phyloP scores from a whole-genome alignment of 2,329 filamentous ascomycete genomes.

The Stagonosporopsis cucurbitacearum region DNA sequence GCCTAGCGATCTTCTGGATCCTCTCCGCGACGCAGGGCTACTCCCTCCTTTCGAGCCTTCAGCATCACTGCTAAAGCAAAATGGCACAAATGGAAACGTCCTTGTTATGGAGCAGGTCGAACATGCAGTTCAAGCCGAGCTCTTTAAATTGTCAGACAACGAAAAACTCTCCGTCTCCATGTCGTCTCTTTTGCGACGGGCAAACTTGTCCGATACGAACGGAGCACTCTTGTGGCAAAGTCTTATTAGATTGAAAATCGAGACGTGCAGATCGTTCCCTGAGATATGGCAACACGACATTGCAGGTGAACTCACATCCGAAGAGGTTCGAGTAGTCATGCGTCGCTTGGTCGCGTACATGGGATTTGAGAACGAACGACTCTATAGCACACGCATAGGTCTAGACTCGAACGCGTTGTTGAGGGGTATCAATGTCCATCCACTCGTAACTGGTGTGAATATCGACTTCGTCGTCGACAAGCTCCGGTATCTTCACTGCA shows the following conservation, averaged over 20 bases:
- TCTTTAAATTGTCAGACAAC: slow-evolving; percentile 20
- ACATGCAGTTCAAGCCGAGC: slow-evolving; percentile 17
- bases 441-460: slow-evolving; percentile 33
- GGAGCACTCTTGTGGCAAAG: slow-evolving; percentile 10
- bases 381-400: slow-evolving; percentile 4
- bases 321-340: slow-evolving; percentile 34
- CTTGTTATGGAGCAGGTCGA: slow-evolving; percentile 29
- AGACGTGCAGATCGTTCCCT: slow-evolving; percentile 24
- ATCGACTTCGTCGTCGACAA: slow-evolving; percentile 30
- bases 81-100: background rate
- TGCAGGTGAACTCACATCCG: slow-evolving; percentile 26
- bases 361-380: background rate
- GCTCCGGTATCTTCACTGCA: slow-evolving; percentile 21
- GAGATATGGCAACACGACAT: slow-evolving; percentile 29
- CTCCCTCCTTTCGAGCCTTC: slow-evolving; percentile 20
- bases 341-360: slow-evolving; percentile 24
- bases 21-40: slow-evolving; percentile 31
- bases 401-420: slow-evolving; percentile 17
- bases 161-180: slow-evolving; percentile 1
- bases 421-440: slow-evolving; percentile 29
- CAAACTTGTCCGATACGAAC: slow-evolving; percentile 3
- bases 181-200: slow-evolving; percentile 11
- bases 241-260: slow-evolving; percentile 25
- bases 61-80: background rate
- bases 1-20: slow-evolving; percentile 35